A percentile compares a stretch with the other conserved stretches of the same genome.
phyloP scores from a whole-genome alignment of 805 yeast species.

The Teunomyces funiuensis region DNA sequence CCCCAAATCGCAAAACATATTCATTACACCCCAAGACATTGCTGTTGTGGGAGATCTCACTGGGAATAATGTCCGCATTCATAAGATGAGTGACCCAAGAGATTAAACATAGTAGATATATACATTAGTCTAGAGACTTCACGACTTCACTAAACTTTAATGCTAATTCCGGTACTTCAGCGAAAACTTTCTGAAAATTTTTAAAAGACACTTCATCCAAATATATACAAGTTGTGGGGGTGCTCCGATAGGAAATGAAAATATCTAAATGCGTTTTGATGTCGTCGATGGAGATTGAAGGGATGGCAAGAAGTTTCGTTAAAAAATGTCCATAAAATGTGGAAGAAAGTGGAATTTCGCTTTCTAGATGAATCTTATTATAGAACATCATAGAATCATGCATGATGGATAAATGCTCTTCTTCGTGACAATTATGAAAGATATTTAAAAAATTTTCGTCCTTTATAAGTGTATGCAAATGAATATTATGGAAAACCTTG shows the following conservation, averaged over 20 bases:
- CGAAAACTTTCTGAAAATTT: not conserved
- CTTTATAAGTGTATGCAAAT: not conserved
- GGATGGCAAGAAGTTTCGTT: not conserved
- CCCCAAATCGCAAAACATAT: constrained; percentile 78
- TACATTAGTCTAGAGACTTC: constrained; percentile 3
- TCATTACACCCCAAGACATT: constrained; percentile 93
- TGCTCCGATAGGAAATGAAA: constrained; percentile 1
- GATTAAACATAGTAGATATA: not conserved
- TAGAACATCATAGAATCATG: not conserved
- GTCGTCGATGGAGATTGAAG: constrained; percentile 1
- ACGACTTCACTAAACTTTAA: constrained; percentile 4
- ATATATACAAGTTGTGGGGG: constrained; percentile 1
- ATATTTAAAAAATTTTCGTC: constrained; percentile 11
- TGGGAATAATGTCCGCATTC: constrained; percentile 56
- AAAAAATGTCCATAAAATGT: constrained; percentile 4
- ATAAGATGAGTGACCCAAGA: constrained; percentile 51
- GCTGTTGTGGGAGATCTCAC: constrained; percentile 64
- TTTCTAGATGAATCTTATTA: not conserved
- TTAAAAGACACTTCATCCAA: not conserved
- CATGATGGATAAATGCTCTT: not conserved
- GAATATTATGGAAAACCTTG: constrained; percentile 9
- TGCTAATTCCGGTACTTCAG: constrained; percentile 1
- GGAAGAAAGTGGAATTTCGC: not conserved
- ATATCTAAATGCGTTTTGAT: constrained; percentile 2
- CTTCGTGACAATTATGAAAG: constrained; percentile 2